phyloP scores from a whole-genome alignment of 768 basidiomycete species.

The Termitomyces sp. region DNA sequence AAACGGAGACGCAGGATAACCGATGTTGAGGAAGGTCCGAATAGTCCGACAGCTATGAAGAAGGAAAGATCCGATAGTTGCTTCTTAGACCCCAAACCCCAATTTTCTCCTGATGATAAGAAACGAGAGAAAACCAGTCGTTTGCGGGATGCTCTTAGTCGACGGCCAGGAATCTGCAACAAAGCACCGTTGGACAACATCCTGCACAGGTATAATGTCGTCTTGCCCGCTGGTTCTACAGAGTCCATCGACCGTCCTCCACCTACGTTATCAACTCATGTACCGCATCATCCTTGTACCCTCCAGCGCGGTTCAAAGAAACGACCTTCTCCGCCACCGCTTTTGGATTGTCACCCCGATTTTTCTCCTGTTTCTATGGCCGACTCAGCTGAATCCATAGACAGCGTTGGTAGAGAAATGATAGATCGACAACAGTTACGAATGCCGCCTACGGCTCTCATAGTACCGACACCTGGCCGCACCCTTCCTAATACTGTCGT shows the following conservation, averaged over 20 bases:
- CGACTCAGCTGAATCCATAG: slow-evolving; percentile 4
- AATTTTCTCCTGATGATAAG: slow-evolving; percentile 18
- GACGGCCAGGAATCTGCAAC: slow-evolving; percentile 9
- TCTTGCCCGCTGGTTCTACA: slow-evolving; percentile 17
- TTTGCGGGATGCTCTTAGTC: slow-evolving; percentile 14
- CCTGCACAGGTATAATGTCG: slow-evolving; percentile 13
- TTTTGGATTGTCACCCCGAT: slow-evolving; percentile 10
- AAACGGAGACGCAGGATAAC: slow-evolving; percentile 18
- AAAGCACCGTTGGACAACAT: slow-evolving; percentile 10
- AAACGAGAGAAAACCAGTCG: slow-evolving; percentile 8
- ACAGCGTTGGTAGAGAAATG: slow-evolving; percentile 2
- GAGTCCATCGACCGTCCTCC: slow-evolving; percentile 23
- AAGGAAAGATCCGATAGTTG: slow-evolving; percentile 18
- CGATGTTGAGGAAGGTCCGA: slow-evolving; percentile 20
- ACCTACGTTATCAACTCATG: slow-evolving; percentile 20
- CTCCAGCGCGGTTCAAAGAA: slow-evolving; percentile 26
- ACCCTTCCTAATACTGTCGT: slow-evolving; percentile 18
- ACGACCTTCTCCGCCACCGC: slow-evolving; percentile 18
- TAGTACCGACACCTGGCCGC: slow-evolving; percentile 18
- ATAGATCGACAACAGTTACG: slow-evolving; percentile 10
- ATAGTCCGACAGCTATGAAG: slow-evolving; percentile 3
- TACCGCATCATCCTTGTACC: slow-evolving; percentile 29
- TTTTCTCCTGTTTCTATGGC: slow-evolving; percentile 9
- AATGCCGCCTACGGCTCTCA: slow-evolving; percentile 17
- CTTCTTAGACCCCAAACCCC: slow-evolving; percentile 23